A percentile compares a stretch with the other conserved stretches of the same genome.
phyloP scores from a whole-genome alignment of 1,284 basidiomycete genomes.

The Dichomitus squalens region DNA sequence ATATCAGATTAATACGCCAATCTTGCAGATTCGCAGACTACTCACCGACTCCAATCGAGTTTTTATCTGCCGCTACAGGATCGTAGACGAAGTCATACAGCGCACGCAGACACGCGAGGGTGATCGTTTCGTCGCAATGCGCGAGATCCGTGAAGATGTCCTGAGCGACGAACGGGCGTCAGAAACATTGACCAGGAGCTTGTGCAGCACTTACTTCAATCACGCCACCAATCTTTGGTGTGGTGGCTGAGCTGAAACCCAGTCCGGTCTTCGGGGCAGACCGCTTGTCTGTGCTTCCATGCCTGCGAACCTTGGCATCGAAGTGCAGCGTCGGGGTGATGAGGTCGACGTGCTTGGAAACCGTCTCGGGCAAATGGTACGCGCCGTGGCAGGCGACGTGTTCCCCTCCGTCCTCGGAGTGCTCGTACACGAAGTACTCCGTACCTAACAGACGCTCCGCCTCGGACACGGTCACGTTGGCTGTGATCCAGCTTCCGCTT shows the following conservation, averaged over 20 bases:
- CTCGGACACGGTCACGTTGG: slow-evolving; percentile 46
- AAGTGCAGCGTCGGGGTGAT: slow-evolving; percentile 29
- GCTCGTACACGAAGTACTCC: slow-evolving; percentile 48
- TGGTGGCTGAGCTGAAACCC: slow-evolving; percentile 5
- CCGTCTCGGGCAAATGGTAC: slow-evolving; percentile 26
- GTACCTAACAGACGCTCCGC: slow-evolving; percentile 48
- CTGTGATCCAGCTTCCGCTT: slow-evolving; percentile 45
- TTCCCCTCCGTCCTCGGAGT: slow-evolving; percentile 25
- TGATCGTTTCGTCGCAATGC: slow-evolving; percentile 46
- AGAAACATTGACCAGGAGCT: background rate
- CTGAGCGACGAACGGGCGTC: slow-evolving; percentile 12
- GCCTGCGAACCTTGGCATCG: slow-evolving; percentile 19
- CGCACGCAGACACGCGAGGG: slow-evolving; percentile 52
- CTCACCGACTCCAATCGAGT: slow-evolving; percentile 52
- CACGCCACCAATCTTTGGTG: slow-evolving; percentile 40
- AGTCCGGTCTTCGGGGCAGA: slow-evolving; percentile 18
- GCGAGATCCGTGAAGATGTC: slow-evolving; percentile 14
- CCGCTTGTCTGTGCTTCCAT: slow-evolving; percentile 8
- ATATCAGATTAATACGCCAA: slow-evolving; percentile 20
- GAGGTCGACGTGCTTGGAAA: slow-evolving; percentile 27
- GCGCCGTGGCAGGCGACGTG: slow-evolving; percentile 22
- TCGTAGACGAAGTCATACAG: slow-evolving; percentile 53
- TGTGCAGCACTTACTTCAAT: slow-evolving; percentile 41
- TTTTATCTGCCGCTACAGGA: slow-evolving; percentile 43
- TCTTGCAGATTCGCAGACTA: no score